These are phyloP conservation scores for Vitis amurensis DNA, from an alignment of 164 flowering plant genomes.

Conservation along the genomic window DNA sequence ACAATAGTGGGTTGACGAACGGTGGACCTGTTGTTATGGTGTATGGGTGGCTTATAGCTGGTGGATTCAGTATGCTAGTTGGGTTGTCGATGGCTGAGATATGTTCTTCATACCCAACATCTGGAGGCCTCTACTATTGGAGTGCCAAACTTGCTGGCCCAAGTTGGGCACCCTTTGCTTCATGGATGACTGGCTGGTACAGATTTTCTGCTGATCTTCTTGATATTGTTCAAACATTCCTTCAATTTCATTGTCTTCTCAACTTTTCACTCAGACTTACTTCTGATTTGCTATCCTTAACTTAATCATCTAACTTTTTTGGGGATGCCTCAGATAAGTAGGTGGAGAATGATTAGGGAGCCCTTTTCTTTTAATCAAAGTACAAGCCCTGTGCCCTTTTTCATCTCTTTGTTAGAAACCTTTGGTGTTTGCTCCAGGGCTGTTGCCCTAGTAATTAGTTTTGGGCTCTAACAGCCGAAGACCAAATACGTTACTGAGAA, in stretches of 20 bases:
- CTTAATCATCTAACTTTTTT: too few species aligned
- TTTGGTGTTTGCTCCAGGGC: too few species aligned
- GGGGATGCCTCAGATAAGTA: too few species aligned
- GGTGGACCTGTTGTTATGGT: constrained; percentile 67
- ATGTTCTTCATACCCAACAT: constrained; percentile 75
- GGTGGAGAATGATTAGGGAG: too few species aligned
- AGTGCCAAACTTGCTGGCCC: constrained; percentile 85
- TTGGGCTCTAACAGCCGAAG: too few species aligned
- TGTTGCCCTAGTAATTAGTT: too few species aligned
- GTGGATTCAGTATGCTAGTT: constrained; percentile 52
- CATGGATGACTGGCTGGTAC: constrained; percentile 98
- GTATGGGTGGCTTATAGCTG: constrained; percentile 67
- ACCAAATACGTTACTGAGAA: too few species aligned
- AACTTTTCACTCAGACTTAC: too few species aligned
- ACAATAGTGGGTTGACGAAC: constrained; percentile 53
- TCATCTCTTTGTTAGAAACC: too few species aligned
- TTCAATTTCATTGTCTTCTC: neutral
- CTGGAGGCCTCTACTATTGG: constrained; percentile 85
- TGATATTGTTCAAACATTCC: neutral
- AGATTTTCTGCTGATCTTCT: neutral
- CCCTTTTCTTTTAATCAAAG: too few species aligned
- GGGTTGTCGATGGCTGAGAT: constrained; percentile 81
- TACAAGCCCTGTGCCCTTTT: too few species aligned
- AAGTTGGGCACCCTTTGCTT: constrained; percentile 93
- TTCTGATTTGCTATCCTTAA: too few species aligned